Evolutionary conservation across 1,284 basidiomycete species (phyloP).

Genomic region (Vanrija humicola): DNA sequence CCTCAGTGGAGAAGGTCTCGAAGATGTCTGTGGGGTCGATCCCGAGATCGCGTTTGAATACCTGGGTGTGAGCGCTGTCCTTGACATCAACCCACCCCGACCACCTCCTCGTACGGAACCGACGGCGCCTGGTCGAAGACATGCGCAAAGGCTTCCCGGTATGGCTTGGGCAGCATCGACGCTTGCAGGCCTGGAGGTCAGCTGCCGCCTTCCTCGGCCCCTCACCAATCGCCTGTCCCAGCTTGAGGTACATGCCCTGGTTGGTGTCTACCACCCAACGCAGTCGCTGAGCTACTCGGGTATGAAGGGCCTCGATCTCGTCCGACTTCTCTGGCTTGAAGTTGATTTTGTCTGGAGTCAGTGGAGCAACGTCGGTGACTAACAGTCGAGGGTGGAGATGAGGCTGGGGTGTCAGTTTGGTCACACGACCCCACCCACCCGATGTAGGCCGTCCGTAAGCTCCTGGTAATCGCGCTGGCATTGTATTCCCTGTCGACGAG

Average conservation of each 20-base stretch:
- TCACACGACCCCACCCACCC: slow-evolving; percentile 48
- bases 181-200: slow-evolving; percentile 67
- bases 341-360: slow-evolving; percentile 64
- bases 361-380: slow-evolving; percentile 2
- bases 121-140: slow-evolving; percentile 84
- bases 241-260: slow-evolving; percentile 84
- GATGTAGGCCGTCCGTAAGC: slow-evolving; percentile 63
- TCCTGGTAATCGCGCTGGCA: slow-evolving; percentile 63
- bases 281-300: slow-evolving; percentile 72
- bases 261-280: slow-evolving; percentile 71
- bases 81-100: no score
- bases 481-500: slow-evolving; percentile 59
- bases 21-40: slow-evolving; percentile 68
- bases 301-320: slow-evolving; percentile 70
- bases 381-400: slow-evolving; percentile 46
- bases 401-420: slow-evolving; percentile 24
- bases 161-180: slow-evolving; percentile 71
- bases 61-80: slow-evolving; percentile 42
- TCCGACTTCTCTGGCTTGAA: slow-evolving; percentile 63
- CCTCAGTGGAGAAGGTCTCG: slow-evolving; percentile 65
- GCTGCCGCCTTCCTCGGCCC: background rate
- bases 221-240: slow-evolving; percentile 57
- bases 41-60: slow-evolving; percentile 68
- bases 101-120: slow-evolving; percentile 66
- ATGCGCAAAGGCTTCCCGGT: slow-evolving; percentile 72